Evolutionary conservation across 345 rosid genomes (phyloP), one percentile per base, ranked within the genome.

Genomic region (Capsella bursapastoris): DNA sequence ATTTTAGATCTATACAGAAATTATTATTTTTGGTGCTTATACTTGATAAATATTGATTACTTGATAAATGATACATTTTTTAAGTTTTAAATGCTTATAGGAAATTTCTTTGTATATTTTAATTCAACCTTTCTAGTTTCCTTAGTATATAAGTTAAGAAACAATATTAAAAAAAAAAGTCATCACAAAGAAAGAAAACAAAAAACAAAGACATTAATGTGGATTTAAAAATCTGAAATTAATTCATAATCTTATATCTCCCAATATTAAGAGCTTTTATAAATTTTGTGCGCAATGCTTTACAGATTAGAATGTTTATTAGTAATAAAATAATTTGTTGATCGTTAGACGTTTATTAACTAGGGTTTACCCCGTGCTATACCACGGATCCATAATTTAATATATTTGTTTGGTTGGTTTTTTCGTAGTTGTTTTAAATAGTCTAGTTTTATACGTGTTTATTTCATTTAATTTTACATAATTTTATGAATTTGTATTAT

Each of bases 61-160:
- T 62, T 1, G 22, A 62, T 15, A 29, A 22, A 62, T 15, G 16
- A 52, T 8, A 18, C 31, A 9, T 31, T 29, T 41, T 29, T 14
- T 4, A 6, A 3, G 9, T 29, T 28, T 45, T 57, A 11, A 57
- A 74, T 37, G 3, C 15, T 15, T 12, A 22, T 22, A 12, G 22
- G 61, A 74, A 75, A 8, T 3, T 53, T 59, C 63, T 68, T 50
- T 41, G 38, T 37, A 31, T 64, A 6, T 34, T 34, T 34, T 34
- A 7, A 34, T 58, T 67, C 56, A 18, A 59, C 41, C 11, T 59
- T 41, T 27, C 27, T 59, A 1, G 78, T 51, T 75, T 59, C 53
- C 63, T 75, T 75, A 51, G 35, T 9, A 31, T 9, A 0, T 60
- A 68, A 75, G 79, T 40, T 34, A 53, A 25, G 18, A 57, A 57